Evolutionary conservation across 1,139 yeast genomes (phyloP).

Genomic region (Suhomyces chickasaworum): DNA sequence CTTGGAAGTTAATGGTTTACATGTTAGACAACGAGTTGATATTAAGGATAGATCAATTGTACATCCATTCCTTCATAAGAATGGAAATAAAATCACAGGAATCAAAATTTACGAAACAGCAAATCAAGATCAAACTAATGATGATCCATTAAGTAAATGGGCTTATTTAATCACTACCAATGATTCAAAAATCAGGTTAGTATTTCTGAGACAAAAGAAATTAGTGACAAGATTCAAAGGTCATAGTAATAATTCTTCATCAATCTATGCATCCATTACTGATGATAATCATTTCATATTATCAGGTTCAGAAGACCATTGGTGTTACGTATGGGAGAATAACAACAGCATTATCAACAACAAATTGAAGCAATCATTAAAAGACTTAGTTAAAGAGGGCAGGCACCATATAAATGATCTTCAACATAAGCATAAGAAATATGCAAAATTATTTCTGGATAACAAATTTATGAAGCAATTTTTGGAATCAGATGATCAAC

Average conservation of each 20-base stretch:
- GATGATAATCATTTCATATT: slow-evolving; percentile 56
- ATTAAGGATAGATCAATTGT: slow-evolving; percentile 35
- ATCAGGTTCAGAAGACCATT: slow-evolving; percentile 68
- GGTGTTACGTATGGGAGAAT: slow-evolving; percentile 72
- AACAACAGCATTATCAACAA: slow-evolving; percentile 45
- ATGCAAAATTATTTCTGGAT: slow-evolving; percentile 34
- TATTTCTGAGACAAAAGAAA: slow-evolving; percentile 56
- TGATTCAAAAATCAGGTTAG: slow-evolving; percentile 75
- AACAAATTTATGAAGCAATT: slow-evolving; percentile 36
- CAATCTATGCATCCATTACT: slow-evolving; percentile 66
- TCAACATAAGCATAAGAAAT: slow-evolving; percentile 34
- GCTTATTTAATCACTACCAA: slow-evolving; percentile 65
- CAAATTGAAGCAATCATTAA: slow-evolving; percentile 35
- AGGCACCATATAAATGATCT: slow-evolving; percentile 37
- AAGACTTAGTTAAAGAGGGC: slow-evolving; percentile 40
- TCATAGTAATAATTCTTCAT: slow-evolving; percentile 65
- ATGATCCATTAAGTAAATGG: slow-evolving; percentile 31
- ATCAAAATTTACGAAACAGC: slow-evolving; percentile 34
- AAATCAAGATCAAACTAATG: slow-evolving; percentile 13
- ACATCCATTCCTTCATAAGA: slow-evolving; percentile 30
- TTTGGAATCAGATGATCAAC: slow-evolving; percentile 25
- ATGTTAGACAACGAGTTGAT: slow-evolving; percentile 56
- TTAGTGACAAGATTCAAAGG: slow-evolving; percentile 76
- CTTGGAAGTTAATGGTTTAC: slow-evolving; percentile 67
- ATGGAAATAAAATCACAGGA: slow-evolving; percentile 46